Conservation (phyloP, 148 eudicot genomes). For the Arctostaphylos glauca region DNA sequence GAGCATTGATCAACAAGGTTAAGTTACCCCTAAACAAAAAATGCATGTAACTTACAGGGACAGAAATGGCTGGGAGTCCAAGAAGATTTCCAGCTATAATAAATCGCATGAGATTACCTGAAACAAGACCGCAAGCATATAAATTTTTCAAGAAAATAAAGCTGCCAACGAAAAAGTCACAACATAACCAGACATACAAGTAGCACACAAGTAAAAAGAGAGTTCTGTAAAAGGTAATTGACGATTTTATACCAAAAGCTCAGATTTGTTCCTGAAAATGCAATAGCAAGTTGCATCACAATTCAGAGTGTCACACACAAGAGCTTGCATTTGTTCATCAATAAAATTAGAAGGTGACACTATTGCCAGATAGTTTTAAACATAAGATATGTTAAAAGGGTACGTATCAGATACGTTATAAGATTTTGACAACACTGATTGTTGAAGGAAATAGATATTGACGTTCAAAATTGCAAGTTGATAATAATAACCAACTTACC, state of each 20-base stretch:
- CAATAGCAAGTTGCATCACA: constrained; percentile 1
- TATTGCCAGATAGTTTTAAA: background rate
- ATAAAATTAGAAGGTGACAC: background rate
- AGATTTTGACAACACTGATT: background rate
- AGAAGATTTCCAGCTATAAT: constrained; percentile 77
- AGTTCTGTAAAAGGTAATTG: background rate
- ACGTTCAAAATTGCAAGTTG: background rate
- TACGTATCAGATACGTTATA: too few species aligned
- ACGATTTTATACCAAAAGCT: background rate
- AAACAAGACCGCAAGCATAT: background rate
- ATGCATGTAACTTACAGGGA: constrained; percentile 61
- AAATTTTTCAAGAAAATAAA: background rate
- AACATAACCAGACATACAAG: background rate
- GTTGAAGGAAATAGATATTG: background rate
- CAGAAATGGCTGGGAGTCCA: constrained; percentile 89
- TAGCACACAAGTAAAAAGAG: background rate
- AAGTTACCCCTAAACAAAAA: background rate
- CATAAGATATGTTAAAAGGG: too few species aligned
- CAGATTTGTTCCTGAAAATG: background rate
- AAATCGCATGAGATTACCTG: constrained; percentile 93
- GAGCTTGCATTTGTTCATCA: background rate
- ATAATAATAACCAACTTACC: constrained; percentile 41
- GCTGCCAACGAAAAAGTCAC: background rate
- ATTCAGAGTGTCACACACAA: background rate
- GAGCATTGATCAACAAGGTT: background rate